Percentiles rank a stretch among this genome's conserved stretches.
phyloP scores from a whole-genome alignment of 768 basidiomycete species.

The Lyophyllum atratum region DNA sequence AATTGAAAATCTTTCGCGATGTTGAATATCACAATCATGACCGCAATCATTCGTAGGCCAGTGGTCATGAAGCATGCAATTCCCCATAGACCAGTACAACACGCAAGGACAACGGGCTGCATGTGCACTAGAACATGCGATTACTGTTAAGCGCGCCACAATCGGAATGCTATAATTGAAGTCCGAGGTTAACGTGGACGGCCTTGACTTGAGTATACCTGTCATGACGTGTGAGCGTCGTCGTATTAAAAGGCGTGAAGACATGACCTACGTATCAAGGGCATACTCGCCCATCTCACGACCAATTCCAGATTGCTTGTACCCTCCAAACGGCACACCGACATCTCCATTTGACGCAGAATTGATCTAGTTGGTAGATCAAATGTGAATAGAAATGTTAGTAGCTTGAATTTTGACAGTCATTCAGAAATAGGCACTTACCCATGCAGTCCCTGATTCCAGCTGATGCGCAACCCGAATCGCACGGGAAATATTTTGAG shows the following conservation, averaged over 20 bases:
- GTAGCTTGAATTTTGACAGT: not conserved
- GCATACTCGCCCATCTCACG: slow-evolving; percentile 83
- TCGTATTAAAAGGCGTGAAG: not conserved
- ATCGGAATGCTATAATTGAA: not conserved
- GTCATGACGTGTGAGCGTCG: not conserved
- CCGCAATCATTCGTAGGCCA: too few species aligned
- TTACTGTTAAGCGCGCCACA: too few species aligned
- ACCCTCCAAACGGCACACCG: slow-evolving; percentile 79
- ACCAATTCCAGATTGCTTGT: slow-evolving; percentile 82
- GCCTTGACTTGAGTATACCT: not conserved
- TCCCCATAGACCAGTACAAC: too few species aligned
- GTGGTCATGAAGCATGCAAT: too few species aligned
- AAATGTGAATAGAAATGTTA: not conserved
- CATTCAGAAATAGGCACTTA: not conserved
- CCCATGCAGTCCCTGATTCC: slow-evolving; percentile 9
- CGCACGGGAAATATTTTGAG: slow-evolving; percentile 74
- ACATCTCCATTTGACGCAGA: not conserved
- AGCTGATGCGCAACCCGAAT: slow-evolving; percentile 71
- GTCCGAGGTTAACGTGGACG: not conserved
- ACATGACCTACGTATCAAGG: slow-evolving; percentile 20
- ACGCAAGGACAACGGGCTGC: too few species aligned
- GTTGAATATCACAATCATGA: too few species aligned
- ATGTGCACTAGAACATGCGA: too few species aligned
- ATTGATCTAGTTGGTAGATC: not conserved
- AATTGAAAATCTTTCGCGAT: too few species aligned